Evolutionary conservation across 2,329 filamentous ascomycete species (phyloP), one percentile per base, ranked within the genome.

Genomic region (Sclerotinia minor): DNA sequence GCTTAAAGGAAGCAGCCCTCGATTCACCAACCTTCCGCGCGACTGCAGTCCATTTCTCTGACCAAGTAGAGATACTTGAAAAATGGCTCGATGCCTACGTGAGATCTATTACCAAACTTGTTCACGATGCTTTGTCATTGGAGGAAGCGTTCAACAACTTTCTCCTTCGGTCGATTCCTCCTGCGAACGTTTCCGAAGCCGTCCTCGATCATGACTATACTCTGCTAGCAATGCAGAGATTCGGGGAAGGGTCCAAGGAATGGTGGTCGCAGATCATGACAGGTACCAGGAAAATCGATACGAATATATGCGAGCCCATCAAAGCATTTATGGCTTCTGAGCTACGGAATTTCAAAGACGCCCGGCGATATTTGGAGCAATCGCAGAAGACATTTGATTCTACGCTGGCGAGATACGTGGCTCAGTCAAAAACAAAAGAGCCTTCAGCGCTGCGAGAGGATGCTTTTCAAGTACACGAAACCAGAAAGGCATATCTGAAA

Each of bases 1-100:
- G 89, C 29, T 85, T 98, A 74, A 95, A 94, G 81, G 95, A 99
- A 85, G 95, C 95, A 63, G 91, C 93, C 26, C 90, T 98, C 81
- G 95, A 99, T 80, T 97, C 94, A 50, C 95, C 95, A 35, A 96
- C 94, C 47, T 98, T 98, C 79, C 92, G 95, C 72, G 92, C 94
- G 58, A 92, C 92, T 29, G 87, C 92, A 53, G 81, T 90, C 58
- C 92, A 97, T 80, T 97, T 97, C 77, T 85, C 88, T 71, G 95
- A 98, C 72, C 94, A 99, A 81, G 87, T 97, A 75, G 95, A 98
- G 72, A 85, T 88, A 67, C 86, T 98, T 69, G 95, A 98, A 79
- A 88, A 87, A 84, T 99, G 95, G 95, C 90, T 99, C 41, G 93
- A 90, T 66, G 84, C 83, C 59, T 91, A 89, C 75, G 79, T 88